Evolutionary conservation across 257 asterid species (phyloP), one percentile per base, ranked within the genome.

Genomic region (Primulina tabacum): DNA sequence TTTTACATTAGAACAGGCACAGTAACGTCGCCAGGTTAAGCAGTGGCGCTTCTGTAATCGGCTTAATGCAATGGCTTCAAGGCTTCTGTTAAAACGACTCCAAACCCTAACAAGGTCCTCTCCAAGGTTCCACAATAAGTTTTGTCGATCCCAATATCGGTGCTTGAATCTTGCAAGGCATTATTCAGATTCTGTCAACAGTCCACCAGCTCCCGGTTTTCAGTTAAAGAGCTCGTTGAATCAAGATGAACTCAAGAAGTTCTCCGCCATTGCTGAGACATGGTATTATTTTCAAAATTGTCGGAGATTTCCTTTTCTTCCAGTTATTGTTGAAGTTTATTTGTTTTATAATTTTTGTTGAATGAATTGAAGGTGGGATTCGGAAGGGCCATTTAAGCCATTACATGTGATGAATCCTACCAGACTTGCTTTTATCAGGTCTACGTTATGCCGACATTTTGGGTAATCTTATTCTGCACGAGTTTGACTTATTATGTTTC

Each of bases 361-460:
- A 37, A 61, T 62, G 37, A 47, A 14, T 59, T n/a, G 64, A 65
- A 94, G 96, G 99, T 94, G 99, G 99, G 92, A 94, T 79, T 88
- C 92, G 7, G 96, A 94, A 71, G 99, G 99, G 11, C 99, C 99
- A 47, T 91, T 87, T 72, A 94, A 89, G 87, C 92, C 97, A 69
- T 67, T 94, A 81, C 99, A 91, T 78, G 81, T 43, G 58, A 86
- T 94, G 91, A 94, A 94, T 70, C 99, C 96, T 55, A 89, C 97
- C 17, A 91, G 99, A 73, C 88, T 94, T 77, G 97, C 97, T 76
- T 94, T 94, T 71, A 89, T 94, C 75, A 83, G 97, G 90, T 89
- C 97, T 34, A 82, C 93, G 0, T 78, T 94, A 69, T 94, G 97
- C 78, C 93, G 97, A 40, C 99, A 94, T 86, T 94, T 94, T 73